Conservation (phyloP, 2,329 filamentous ascomycete species). For the Falciphora oryzae region DNA sequence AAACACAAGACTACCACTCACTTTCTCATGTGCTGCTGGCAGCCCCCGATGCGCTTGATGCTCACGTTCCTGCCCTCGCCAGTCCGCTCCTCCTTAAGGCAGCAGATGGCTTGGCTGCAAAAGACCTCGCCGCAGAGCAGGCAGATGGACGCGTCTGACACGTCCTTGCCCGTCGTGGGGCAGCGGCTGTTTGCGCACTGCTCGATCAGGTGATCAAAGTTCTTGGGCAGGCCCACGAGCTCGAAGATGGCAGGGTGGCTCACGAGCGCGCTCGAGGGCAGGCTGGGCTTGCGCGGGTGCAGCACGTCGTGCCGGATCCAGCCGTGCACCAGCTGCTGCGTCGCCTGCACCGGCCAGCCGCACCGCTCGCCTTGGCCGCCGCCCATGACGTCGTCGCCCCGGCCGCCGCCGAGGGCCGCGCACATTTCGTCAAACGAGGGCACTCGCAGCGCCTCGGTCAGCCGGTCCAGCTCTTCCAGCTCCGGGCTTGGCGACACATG, state of each 20-base stretch:
- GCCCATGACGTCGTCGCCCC: not conserved
- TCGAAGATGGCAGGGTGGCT: constrained; percentile 92
- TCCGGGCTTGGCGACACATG: constrained; percentile 58
- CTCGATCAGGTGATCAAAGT: constrained; percentile 88
- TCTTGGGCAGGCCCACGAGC: constrained; percentile 83
- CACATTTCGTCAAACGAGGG: constrained; percentile 78
- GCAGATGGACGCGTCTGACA: constrained; percentile 86
- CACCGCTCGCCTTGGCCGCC: constrained; percentile 31
- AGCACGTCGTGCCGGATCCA: constrained; percentile 62
- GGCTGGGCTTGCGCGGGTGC: constrained; percentile 19
- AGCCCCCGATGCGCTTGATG: constrained; percentile 61
- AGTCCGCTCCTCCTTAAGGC: constrained; percentile 56
- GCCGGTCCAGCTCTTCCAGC: constrained; percentile 72
- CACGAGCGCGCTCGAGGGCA: constrained; percentile 35
- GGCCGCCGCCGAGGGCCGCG: constrained; percentile 42
- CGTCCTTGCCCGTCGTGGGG: constrained; percentile 83
- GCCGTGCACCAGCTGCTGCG: constrained; percentile 45
- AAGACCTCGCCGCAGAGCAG: constrained; percentile 96
- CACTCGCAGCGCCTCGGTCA: constrained; percentile 69
- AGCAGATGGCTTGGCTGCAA: constrained; percentile 91
- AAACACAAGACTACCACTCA: constrained; percentile 40
- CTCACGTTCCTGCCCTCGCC: constrained; percentile 31
- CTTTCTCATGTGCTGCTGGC: constrained; percentile 84
- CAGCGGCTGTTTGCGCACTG: constrained; percentile 80
- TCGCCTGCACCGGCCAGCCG: constrained; percentile 42